Conservation (phyloP, 495 filamentous ascomycete species). For the Talaromyces wortmannii region DNA sequence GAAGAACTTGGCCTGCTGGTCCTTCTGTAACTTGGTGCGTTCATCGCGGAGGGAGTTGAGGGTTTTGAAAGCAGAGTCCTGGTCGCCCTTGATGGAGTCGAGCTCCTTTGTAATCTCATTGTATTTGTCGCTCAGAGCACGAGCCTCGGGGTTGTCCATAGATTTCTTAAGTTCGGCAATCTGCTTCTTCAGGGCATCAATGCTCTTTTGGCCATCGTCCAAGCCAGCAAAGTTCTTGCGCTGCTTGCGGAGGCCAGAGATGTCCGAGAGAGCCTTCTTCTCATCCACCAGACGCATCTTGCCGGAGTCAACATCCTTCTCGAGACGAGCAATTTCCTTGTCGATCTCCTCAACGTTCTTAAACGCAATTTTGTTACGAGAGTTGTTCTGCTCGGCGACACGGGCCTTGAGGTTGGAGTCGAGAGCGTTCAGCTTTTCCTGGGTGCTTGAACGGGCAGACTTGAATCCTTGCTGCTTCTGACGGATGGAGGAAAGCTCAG, state of each 20-base stretch:
- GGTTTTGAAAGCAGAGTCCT: conserved; percentile 81
- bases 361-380: conserved; percentile 67
- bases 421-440: conserved; percentile 79
- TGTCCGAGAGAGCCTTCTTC: conserved; percentile 82
- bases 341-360: conserved; percentile 86
- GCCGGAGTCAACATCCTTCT: conserved; percentile 77
- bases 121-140: conserved; percentile 79
- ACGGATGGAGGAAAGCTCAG: conserved; percentile 63
- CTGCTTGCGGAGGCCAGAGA: conserved; percentile 75
- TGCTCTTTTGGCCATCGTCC: conserved; percentile 73
- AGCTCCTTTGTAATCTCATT: conserved; percentile 76
- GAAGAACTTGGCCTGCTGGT: conserved; percentile 77
- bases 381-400: conserved; percentile 78
- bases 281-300: conserved; percentile 93
- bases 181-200: conserved; percentile 76
- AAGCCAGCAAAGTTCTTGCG: conserved; percentile 84
- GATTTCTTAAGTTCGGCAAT: conserved; percentile 78
- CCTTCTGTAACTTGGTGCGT: conserved; percentile 68
- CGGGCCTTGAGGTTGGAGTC: conserved; percentile 76
- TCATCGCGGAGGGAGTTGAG: conserved; percentile 84
- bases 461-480: conserved; percentile 81
- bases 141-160: conserved; percentile 87
- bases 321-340: conserved; percentile 67
- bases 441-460: conserved; percentile 60
- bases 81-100: conserved; percentile 80